Conservation (phyloP, 1,284 basidiomycete species). For the Pseudozyma pruni region DNA sequence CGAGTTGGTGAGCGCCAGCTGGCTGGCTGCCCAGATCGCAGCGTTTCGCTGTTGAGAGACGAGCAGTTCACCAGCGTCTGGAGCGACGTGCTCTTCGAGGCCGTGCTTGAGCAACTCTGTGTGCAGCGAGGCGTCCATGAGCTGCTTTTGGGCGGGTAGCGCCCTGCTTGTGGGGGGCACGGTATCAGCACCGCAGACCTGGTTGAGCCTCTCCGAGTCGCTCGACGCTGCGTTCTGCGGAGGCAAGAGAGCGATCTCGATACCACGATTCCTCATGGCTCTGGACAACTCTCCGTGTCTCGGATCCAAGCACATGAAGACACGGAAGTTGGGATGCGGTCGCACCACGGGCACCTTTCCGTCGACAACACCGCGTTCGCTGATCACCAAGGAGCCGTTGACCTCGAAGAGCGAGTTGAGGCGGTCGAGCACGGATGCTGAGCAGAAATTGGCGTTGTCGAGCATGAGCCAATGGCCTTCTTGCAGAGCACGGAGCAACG, state of each 20-base stretch:
- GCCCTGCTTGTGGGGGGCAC: background rate
- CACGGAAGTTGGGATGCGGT: slow-evolving; percentile 88
- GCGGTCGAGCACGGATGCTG: slow-evolving; percentile 92
- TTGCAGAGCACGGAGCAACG: slow-evolving; percentile 87
- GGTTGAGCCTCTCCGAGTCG: slow-evolving; percentile 34
- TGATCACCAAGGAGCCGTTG: slow-evolving; percentile 82
- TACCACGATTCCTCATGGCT: slow-evolving; percentile 97
- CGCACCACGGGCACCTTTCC: slow-evolving; percentile 79
- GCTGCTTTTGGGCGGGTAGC: slow-evolving; percentile 13
- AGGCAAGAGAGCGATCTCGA: slow-evolving; percentile 76
- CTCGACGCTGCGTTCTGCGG: slow-evolving; percentile 4
- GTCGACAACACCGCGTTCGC: slow-evolving; percentile 86
- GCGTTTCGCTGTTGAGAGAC: slow-evolving; percentile 6
- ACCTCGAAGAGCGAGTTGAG: slow-evolving; percentile 96
- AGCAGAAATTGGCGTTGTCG: slow-evolving; percentile 94
- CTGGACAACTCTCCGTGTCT: slow-evolving; percentile 92
- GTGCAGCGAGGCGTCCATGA: slow-evolving; percentile 33
- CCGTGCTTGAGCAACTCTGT: slow-evolving; percentile 23
- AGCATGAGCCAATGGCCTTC: slow-evolving; percentile 89
- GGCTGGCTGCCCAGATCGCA: slow-evolving; percentile 24
- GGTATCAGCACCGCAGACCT: slow-evolving; percentile 12
- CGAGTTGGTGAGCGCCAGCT: slow-evolving; percentile 27
- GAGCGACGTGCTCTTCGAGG: slow-evolving; percentile 3
- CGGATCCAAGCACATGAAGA: slow-evolving; percentile 94
- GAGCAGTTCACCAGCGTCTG: background rate